phyloP scores from a whole-genome alignment of 1,139 yeast species.

The Yamadazyma jaroonii region DNA sequence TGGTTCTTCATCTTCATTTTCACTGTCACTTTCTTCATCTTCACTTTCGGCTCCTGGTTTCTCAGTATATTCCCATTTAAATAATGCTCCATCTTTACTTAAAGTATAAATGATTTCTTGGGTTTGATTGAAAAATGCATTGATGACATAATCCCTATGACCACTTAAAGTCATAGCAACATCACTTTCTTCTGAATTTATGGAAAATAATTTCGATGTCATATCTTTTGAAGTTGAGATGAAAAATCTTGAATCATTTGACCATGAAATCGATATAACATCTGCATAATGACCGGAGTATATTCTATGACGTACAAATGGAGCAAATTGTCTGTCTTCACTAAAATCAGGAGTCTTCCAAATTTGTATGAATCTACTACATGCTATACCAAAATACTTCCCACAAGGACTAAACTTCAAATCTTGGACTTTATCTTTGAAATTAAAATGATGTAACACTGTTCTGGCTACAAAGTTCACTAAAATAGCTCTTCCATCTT shows the following conservation, averaged over 20 bases:
- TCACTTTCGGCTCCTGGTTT: constrained; percentile 36
- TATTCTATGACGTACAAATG: constrained; percentile 85
- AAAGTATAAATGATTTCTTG: constrained; percentile 91
- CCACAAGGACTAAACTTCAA: constrained; percentile 90
- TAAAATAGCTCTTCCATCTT: constrained; percentile 88
- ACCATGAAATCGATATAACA: constrained; percentile 80
- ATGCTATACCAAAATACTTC: constrained; percentile 77
- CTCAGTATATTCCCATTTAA: constrained; percentile 82
- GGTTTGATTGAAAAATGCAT: constrained; percentile 79
- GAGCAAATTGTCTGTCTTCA: constrained; percentile 87
- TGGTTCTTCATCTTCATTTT: constrained; percentile 24
- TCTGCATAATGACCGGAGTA: constrained; percentile 94
- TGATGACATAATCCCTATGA: constrained; percentile 83
- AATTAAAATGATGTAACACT: constrained; percentile 93
- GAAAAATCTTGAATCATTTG: constrained; percentile 83
- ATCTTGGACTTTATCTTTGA: constrained; percentile 73
- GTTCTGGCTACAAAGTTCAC: constrained; percentile 82
- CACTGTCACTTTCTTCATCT: constrained; percentile 39
- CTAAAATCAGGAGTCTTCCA: constrained; percentile 87
- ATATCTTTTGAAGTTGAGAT: constrained; percentile 86
- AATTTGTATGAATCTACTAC: constrained; percentile 79
- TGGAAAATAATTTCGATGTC: constrained; percentile 83
- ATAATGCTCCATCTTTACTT: constrained; percentile 92
- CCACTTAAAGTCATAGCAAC: constrained; percentile 91
- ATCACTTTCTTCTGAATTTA: constrained; percentile 67